A percentile compares a stretch with the other conserved stretches of the same genome.
Evolutionary conservation across 2,329 filamentous ascomycete genomes (phyloP).

Genomic region (Aureobasidium zeae): DNA sequence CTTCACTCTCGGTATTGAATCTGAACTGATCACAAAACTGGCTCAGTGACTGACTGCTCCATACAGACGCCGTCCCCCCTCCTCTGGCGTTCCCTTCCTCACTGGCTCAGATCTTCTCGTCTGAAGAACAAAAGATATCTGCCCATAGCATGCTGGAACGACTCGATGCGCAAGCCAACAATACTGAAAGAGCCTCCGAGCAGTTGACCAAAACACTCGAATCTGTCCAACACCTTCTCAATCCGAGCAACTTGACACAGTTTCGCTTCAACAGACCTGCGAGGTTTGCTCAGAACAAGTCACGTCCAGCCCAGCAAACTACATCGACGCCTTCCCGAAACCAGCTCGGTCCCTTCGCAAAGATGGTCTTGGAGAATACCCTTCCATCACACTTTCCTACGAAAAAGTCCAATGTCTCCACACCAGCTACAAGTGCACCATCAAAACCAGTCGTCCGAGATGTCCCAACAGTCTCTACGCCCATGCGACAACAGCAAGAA

Average conservation of each 20-base stretch:
- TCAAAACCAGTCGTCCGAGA: neutral
- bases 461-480: neutral
- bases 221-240: slow-evolving; percentile 65
- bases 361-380: slow-evolving; percentile 41
- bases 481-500: neutral
- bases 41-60: slow-evolving; percentile 16
- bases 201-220: slow-evolving; percentile 62
- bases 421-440: neutral
- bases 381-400: slow-evolving; percentile 5
- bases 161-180: slow-evolving; percentile 61
- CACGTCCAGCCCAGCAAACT: slow-evolving; percentile 1
- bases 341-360: slow-evolving; percentile 44
- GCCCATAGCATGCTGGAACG: slow-evolving; percentile 50
- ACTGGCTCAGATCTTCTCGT: slow-evolving; percentile 30
- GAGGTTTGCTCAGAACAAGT: slow-evolving; percentile 1
- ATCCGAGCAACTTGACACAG: slow-evolving; percentile 59
- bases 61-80: slow-evolving; percentile 38
- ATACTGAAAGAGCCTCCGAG: slow-evolving; percentile 49
- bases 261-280: slow-evolving; percentile 32
- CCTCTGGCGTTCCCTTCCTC: slow-evolving; percentile 35
- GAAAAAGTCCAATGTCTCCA: neutral
- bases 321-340: slow-evolving; percentile 13
- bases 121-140: slow-evolving; percentile 39
- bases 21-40: neutral
- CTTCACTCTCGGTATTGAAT: slow-evolving; percentile 60